These are phyloP conservation scores for Cymbomonas tetramitiformis DNA, from an alignment of 139 green algal species.

Conservation along the genomic window DNA sequence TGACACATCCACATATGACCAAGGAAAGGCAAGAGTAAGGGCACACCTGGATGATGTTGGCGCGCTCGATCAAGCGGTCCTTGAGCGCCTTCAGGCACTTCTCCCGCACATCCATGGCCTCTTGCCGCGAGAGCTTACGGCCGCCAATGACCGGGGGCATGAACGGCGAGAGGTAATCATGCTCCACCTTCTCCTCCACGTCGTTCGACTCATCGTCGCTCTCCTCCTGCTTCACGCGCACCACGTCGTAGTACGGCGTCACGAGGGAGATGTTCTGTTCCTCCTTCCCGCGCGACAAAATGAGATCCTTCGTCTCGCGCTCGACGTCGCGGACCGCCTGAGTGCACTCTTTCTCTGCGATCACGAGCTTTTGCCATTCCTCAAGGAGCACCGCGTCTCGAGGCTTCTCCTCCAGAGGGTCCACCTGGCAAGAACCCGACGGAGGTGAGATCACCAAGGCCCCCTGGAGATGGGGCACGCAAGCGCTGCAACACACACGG, in stretches of 20 bases:
- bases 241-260: conserved; percentile 66
- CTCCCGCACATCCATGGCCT: conserved; percentile 51
- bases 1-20: too few relatives aligned
- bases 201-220: conserved; percentile 43
- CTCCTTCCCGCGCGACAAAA: conserved; percentile 41
- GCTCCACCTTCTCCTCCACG: conserved; percentile 23
- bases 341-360: conserved; percentile 52
- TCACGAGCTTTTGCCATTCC: conserved; percentile 49
- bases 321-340: conserved; percentile 53
- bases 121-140: conserved; percentile 33
- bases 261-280: conserved; percentile 50
- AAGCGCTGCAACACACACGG: too few relatives aligned
- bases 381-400: conserved; percentile 38
- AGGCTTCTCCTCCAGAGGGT: conserved; percentile 40
- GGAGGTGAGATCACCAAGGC: too few relatives aligned
- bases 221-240: conserved; percentile 45
- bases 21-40: too few relatives aligned
- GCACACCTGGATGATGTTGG: conserved; percentile 61
- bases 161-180: conserved; percentile 62
- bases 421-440: too few relatives aligned
- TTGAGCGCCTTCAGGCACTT: conserved; percentile 60
- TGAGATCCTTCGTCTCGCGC: conserved; percentile 53
- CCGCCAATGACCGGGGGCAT: conserved; percentile 47
- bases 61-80: conserved; percentile 64
- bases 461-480: too few relatives aligned